Conservation (phyloP, 2,329 filamentous ascomycete species). For the Fusarium sp. region DNA sequence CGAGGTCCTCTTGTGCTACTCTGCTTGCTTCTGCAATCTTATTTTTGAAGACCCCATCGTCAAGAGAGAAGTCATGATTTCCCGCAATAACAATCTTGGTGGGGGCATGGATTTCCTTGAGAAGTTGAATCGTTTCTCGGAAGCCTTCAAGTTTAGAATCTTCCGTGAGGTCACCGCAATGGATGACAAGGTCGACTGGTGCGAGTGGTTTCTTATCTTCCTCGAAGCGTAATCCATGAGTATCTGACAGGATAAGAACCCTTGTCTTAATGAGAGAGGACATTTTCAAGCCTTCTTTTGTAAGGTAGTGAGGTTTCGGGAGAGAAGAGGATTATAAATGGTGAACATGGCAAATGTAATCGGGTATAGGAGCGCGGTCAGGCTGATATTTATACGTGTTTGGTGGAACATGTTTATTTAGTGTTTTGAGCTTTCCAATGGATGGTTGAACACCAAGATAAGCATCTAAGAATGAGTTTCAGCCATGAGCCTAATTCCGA, state of each 20-base stretch:
- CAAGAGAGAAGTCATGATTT: conserved; percentile 61
- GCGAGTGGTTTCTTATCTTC: neutral
- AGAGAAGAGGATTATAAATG: fast-evolving
- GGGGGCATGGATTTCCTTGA: conserved; percentile 53
- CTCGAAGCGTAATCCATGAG: conserved; percentile 15
- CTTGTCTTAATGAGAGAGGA: conserved; percentile 6
- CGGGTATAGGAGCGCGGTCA: fast-evolving
- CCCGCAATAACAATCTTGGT: conserved; percentile 62
- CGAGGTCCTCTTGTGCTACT: conserved; percentile 1
- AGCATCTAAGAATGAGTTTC: fast-evolving
- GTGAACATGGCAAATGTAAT: fast-evolving
- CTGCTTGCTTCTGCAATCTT: conserved; percentile 37
- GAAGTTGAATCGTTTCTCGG: conserved; percentile 48
- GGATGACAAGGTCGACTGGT: conserved; percentile 55
- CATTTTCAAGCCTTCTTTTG: neutral
- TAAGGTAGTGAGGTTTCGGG: fast-evolving
- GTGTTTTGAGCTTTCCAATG: too few relatives aligned
- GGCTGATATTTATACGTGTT: fast-evolving
- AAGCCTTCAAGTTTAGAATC: conserved; percentile 55
- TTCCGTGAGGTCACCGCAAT: conserved; percentile 61
- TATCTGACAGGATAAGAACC: conserved; percentile 33
- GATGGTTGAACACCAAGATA: fast-evolving
- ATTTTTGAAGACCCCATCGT: conserved; percentile 47
- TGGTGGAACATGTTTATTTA: fast-evolving
- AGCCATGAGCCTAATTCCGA: fast-evolving